Base-by-base conservation (phyloP, 305 asterid genomes). In the Rubia peregrina region DNA sequence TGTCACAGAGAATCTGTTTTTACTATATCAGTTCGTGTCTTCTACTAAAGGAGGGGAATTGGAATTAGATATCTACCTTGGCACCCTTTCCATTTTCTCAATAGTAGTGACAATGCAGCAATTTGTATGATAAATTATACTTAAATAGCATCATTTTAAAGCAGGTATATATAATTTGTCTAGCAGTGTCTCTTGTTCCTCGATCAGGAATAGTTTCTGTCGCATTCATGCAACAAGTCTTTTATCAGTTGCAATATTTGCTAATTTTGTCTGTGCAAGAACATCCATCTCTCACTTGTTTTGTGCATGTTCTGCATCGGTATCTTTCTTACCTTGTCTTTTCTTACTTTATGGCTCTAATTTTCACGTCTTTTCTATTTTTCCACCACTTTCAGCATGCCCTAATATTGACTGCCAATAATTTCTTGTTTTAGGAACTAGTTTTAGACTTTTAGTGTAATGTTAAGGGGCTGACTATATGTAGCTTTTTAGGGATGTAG, bases 401-500 rank as follows among this genome's bases (percentile, higher is more conserved):
- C 42, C 60, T 67, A 21, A 22, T 21, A 46, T 46, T 67, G 71
- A 22, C 71, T 26, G 22, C 2, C 19, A 7, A 5, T 46, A 43
- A 44, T 67, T 51, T 2, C 13, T 17, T n/a, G 38, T 44, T 72
- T 64, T 65, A 64, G 68, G n/a, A 51, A 22, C 16, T 72, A 16
- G 57, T 33, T 33, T 33, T 33, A 33, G 38, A 33, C 38, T 33
- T 33, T 49, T 49, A 38, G 24, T 70, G 24, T 36, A 55, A 10
- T 48, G 26, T 36, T 19, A 21, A 42, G 53, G 65, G 44, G 51
- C 30, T 53, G 53, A 49, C 56, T n/a, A 40, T 61, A 36, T 49
- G 33, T 48, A 72, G 56, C 55, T 38, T 64, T 51, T 51, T 10
- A 49, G 69, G 70, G 68, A 84, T 73, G 84, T 78, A 24, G 81